Conservation (phyloP, 441 rosid species). For the Hura crepitans region DNA sequence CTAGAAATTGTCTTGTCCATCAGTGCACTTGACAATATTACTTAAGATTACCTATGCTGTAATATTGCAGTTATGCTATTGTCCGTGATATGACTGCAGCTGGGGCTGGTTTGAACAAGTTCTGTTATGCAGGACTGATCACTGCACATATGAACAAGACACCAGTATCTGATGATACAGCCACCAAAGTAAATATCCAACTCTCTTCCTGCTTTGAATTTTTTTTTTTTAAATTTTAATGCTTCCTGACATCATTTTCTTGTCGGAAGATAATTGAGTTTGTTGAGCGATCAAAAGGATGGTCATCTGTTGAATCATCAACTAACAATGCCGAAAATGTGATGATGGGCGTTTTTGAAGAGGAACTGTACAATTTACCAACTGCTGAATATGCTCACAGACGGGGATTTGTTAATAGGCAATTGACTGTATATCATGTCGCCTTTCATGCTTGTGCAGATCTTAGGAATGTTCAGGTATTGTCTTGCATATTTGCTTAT, state of each 20-base stretch:
- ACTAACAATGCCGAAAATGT: conserved; percentile 54
- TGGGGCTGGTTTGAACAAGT: conserved; percentile 85
- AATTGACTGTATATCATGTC: conserved; percentile 67
- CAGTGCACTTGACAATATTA: neutral
- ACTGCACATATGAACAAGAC: conserved; percentile 67
- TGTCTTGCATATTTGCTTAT: conserved; percentile 14
- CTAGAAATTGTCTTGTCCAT: neutral
- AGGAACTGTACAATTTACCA: conserved; percentile 81
- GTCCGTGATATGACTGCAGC: conserved; percentile 97
- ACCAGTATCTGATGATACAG: conserved; percentile 56
- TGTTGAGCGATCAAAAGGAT: conserved; percentile 81
- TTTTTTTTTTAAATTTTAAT: conserved; percentile 6
- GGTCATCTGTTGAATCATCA: conserved; percentile 71
- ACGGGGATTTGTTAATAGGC: conserved; percentile 57
- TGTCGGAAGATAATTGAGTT: conserved; percentile 67
- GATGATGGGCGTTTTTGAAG: conserved; percentile 72
- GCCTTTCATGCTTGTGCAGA: conserved; percentile 83
- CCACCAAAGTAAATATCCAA: conserved; percentile 50
- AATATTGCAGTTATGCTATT: conserved; percentile 58
- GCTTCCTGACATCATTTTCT: conserved; percentile 24
- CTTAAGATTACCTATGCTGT: neutral
- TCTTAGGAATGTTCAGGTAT: conserved; percentile 69
- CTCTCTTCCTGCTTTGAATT: neutral
- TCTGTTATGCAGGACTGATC: conserved; percentile 95
- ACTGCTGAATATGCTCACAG: conserved; percentile 66